Evolutionary conservation across 169 alveolate species (phyloP).

Genomic region (Plasmodium chabaudi): DNA sequence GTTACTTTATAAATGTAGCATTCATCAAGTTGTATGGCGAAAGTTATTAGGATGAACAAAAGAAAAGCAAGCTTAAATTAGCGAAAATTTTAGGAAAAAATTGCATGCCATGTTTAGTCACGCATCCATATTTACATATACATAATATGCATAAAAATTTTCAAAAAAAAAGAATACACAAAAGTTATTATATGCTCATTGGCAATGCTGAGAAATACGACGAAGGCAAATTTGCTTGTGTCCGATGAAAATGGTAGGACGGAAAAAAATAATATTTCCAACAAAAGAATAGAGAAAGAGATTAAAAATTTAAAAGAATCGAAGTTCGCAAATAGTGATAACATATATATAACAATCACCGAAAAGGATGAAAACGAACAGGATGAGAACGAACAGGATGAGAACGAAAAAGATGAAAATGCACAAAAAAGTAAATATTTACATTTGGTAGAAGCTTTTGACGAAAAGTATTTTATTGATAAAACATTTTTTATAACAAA

Average conservation of each 20-base stretch:
- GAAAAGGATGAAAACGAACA: slow-evolving; percentile 5
- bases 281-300: slow-evolving; percentile 68
- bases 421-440: slow-evolving; percentile 6
- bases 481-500: slow-evolving; percentile 42
- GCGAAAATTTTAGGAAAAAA: too few species aligned
- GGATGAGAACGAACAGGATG: too few species aligned
- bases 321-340: slow-evolving; percentile 9
- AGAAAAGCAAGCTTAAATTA: too few species aligned
- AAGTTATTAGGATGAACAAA: too few species aligned
- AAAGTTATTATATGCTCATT: neutral
- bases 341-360: slow-evolving; percentile 53
- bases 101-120: too few species aligned
- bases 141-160: neutral
- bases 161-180: neutral
- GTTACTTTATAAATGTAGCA: too few species aligned
- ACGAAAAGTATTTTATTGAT: slow-evolving; percentile 35
- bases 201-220: slow-evolving; percentile 35
- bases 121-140: too few species aligned
- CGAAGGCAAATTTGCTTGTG: neutral
- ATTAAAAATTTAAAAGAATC: slow-evolving; percentile 62
- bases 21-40: too few species aligned
- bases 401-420: too few species aligned
- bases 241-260: slow-evolving; percentile 18
- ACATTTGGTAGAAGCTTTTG: slow-evolving; percentile 31
- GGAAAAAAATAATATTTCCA: slow-evolving; percentile 34